phyloP scores from a whole-genome alignment of 2,329 filamentous ascomycete genomes.

The Knoxdaviesia capensis region DNA sequence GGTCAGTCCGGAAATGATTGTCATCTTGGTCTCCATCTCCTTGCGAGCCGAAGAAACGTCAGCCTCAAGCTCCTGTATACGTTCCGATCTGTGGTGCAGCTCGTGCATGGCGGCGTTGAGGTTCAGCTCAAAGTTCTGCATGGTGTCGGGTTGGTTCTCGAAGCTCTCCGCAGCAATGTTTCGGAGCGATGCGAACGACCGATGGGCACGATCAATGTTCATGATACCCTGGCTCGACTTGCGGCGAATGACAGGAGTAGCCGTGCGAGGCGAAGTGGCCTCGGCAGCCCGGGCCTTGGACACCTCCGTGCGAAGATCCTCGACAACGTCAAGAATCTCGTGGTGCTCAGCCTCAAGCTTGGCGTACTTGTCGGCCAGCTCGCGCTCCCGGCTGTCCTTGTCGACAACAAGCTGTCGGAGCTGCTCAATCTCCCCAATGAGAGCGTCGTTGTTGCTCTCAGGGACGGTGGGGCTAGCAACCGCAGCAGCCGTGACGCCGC shows the following conservation, averaged over 20 bases:
- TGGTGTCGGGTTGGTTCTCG: constrained; percentile 58
- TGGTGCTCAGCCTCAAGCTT: constrained; percentile 67
- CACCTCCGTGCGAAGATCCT: constrained; percentile 76
- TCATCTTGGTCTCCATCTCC: constrained; percentile 94
- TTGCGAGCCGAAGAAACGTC: constrained; percentile 70
- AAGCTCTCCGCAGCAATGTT: constrained; percentile 80
- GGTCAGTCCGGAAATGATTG: constrained; percentile 83
- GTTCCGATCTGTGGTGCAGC: constrained; percentile 66
- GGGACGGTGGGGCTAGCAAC: not conserved
- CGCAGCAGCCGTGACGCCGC: not conserved
- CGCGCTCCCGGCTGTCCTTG: constrained; percentile 54
- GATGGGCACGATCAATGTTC: constrained; percentile 73
- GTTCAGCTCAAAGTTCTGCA: constrained; percentile 86
- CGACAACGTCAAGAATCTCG: constrained; percentile 65
- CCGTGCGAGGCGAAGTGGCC: constrained; percentile 38
- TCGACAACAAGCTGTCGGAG: constrained; percentile 52
- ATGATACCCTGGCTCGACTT: constrained; percentile 85
- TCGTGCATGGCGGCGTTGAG: constrained; percentile 86
- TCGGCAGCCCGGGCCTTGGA: constrained; percentile 50
- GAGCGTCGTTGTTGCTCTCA: constrained; percentile 16
- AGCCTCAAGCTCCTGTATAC: constrained; percentile 73
- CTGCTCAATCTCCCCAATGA: constrained; percentile 47
- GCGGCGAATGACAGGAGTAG: constrained; percentile 66
- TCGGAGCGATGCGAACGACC: constrained; percentile 74
- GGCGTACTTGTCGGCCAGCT: constrained; percentile 61